phyloP scores from a whole-genome alignment of 768 basidiomycete genomes.

The Rhizopogon vesiculosus region DNA sequence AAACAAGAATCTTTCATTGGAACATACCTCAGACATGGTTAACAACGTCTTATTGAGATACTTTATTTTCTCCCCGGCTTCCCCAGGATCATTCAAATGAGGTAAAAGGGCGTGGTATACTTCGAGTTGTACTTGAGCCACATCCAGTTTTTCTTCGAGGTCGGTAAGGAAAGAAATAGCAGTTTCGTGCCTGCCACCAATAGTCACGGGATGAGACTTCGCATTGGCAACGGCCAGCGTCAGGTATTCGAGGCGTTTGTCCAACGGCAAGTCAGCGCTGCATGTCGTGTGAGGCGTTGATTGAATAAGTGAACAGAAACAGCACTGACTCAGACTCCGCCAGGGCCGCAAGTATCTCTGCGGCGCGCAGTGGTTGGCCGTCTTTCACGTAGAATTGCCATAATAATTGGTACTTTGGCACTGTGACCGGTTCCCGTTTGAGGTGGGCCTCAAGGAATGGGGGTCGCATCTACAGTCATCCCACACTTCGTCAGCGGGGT shows the following conservation, averaged over 20 bases:
- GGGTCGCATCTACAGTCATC: conserved; percentile 63
- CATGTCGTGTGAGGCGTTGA: neutral
- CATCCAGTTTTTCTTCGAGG: conserved; percentile 94
- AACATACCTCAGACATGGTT: conserved; percentile 78
- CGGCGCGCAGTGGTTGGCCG: conserved; percentile 81
- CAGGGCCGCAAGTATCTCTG: conserved; percentile 75
- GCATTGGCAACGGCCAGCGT: conserved; percentile 94
- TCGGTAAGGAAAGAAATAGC: conserved; percentile 95
- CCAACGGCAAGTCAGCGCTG: conserved; percentile 66
- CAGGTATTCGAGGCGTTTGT: conserved; percentile 82
- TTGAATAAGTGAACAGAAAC: neutral
- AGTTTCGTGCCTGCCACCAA: conserved; percentile 73
- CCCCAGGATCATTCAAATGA: conserved; percentile 55
- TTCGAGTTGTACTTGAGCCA: conserved; percentile 95
- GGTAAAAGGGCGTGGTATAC: conserved; percentile 66
- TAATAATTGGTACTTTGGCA: conserved; percentile 81
- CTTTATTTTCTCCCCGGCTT: conserved; percentile 59
- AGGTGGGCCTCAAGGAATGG: conserved; percentile 88
- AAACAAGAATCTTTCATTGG: neutral
- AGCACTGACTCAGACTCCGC: conserved; percentile 79
- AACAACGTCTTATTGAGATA: conserved; percentile 58
- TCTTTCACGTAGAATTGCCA: conserved; percentile 98
- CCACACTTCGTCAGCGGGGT: conserved; percentile 8
- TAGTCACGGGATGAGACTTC: conserved; percentile 86
- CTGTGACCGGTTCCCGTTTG: conserved; percentile 70